phyloP scores from a whole-genome alignment of 176 grass and related monocot genomes.

The Tillandsia leiboldiana region DNA sequence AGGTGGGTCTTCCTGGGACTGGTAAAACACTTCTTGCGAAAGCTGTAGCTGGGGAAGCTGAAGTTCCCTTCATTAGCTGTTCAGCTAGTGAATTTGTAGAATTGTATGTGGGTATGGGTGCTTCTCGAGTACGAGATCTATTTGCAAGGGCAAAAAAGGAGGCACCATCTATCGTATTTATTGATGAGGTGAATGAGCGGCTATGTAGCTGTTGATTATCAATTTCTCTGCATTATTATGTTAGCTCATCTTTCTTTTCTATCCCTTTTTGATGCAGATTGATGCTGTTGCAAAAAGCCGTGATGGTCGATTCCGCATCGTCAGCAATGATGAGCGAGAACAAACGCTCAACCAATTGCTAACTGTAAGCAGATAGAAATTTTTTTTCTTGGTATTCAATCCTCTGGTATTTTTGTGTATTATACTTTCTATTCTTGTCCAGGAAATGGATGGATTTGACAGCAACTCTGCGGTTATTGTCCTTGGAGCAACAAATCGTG shows the following conservation, averaged over 20 bases:
- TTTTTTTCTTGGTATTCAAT: background rate
- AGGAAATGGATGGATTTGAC: constrained; percentile 99
- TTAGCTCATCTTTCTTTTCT: constrained; percentile 10
- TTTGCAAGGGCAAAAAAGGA: constrained; percentile 97
- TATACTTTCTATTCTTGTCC: constrained; percentile 3
- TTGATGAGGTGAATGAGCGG: constrained; percentile 65
- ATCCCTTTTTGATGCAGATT: constrained; percentile 43
- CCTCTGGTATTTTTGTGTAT: background rate
- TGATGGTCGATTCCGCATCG: constrained; percentile 77
- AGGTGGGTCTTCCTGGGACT: constrained; percentile 97
- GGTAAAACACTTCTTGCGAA: constrained; percentile 99
- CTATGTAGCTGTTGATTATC: background rate
- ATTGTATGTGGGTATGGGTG: constrained; percentile 97
- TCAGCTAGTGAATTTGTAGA: constrained; percentile 99
- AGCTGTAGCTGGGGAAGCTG: constrained; percentile 97
- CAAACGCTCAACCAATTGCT: constrained; percentile 97
- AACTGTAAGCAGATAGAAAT: constrained; percentile 41
- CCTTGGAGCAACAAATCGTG: constrained; percentile 90
- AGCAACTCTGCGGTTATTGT: constrained; percentile 96
- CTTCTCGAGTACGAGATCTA: constrained; percentile 88
- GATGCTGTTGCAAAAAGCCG: constrained; percentile 98
- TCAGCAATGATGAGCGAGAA: constrained; percentile 97
- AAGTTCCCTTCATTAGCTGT: constrained; percentile 99
- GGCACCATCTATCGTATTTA: constrained; percentile 93
- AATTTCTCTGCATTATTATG: constrained; percentile 19